Conservation (phyloP, 768 basidiomycete species). For the Psilocybe sp. region DNA sequence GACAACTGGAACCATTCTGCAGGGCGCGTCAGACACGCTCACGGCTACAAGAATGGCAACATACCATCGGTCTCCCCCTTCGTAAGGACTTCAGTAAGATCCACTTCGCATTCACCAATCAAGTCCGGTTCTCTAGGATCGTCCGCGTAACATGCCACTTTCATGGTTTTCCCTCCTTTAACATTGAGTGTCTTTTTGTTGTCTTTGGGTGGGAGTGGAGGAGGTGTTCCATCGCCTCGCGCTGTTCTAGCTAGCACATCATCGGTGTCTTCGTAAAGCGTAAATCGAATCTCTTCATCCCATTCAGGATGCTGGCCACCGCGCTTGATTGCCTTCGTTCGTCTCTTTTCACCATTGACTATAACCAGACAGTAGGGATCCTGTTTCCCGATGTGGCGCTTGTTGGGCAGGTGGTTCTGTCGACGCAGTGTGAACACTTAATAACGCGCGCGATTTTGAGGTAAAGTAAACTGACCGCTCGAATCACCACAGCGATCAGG, state of each 20-base stretch:
- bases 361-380: constrained; percentile 89
- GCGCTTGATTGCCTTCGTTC: constrained; percentile 91
- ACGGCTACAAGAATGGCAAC: constrained; percentile 19
- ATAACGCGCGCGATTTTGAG: constrained; percentile 12
- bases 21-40: background rate
- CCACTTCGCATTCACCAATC: constrained; percentile 88
- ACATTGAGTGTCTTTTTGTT: constrained; percentile 45
- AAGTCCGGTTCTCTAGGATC: constrained; percentile 93
- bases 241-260: constrained; percentile 46
- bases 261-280: constrained; percentile 73
- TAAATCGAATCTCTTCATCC: constrained; percentile 97
- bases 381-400: constrained; percentile 93
- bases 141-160: constrained; percentile 89
- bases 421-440: constrained; percentile 12
- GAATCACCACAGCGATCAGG: constrained; percentile 88
- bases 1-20: constrained; percentile 92
- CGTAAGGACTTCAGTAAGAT: constrained; percentile 85
- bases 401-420: constrained; percentile 87
- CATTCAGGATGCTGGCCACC: constrained; percentile 99
- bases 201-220: constrained; percentile 69
- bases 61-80: constrained; percentile 96
- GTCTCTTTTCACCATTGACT: constrained; percentile 77
- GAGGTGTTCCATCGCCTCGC: constrained; percentile 47
- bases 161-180: constrained; percentile 73
- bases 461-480: constrained; percentile 66